A percentile compares a stretch with the other conserved stretches of the same genome.
phyloP scores from a whole-genome alignment of 169 alveolate genomes.

The Neospora caninum region DNA sequence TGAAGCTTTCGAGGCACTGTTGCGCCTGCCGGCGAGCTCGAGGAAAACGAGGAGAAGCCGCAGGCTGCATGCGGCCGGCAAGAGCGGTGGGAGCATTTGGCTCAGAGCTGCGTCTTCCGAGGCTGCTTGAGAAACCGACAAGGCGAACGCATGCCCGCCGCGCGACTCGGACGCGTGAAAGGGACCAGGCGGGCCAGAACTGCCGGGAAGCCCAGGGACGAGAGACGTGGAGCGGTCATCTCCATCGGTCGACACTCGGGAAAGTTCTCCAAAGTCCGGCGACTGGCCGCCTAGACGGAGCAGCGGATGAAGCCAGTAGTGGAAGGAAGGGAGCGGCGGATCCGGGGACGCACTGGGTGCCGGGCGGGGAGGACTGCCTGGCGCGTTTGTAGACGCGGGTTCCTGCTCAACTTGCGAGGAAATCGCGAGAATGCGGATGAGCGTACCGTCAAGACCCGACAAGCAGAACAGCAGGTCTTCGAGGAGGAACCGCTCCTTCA shows the following conservation, averaged over 20 bases:
- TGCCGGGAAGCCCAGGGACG: background rate
- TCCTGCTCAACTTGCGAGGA: background rate
- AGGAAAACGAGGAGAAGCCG: conserved; percentile 28
- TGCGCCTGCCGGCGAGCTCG: background rate
- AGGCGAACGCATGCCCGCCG: background rate
- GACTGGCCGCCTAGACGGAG: background rate
- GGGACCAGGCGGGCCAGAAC: background rate
- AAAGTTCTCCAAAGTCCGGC: too few relatives aligned
- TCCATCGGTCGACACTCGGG: background rate
- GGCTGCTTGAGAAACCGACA: background rate
- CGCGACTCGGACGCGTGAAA: background rate
- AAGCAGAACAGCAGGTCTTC: conserved; percentile 16
- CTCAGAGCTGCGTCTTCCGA: background rate
- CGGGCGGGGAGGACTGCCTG: background rate
- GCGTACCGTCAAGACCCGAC: conserved; percentile 24
- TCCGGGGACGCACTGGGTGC: background rate
- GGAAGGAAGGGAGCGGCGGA: background rate
- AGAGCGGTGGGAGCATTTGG: background rate
- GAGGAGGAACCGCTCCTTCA: conserved; percentile 24
- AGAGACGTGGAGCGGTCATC: background rate
- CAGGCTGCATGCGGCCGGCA: conserved; percentile 23
- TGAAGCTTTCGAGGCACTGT: background rate
- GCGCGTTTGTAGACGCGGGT: background rate
- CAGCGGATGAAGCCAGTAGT: conserved; percentile 14
- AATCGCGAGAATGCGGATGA: background rate